Conservation (phyloP, 345 rosid species). For the Carallia brachiata region DNA sequence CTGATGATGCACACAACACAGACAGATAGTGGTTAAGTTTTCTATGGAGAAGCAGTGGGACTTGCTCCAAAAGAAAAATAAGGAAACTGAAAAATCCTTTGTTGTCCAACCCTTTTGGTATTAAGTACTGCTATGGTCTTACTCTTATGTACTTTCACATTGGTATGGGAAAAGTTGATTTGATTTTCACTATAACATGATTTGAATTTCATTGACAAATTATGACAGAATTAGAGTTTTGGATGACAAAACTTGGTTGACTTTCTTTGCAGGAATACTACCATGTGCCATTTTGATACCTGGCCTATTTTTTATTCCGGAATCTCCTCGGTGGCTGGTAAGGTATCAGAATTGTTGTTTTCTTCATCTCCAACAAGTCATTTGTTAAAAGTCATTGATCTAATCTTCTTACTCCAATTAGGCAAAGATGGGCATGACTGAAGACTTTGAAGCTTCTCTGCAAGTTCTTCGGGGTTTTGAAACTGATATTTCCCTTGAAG, state of each 20-base stretch:
- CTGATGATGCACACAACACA: background rate
- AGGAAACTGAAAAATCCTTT: background rate
- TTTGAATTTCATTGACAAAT: conserved; percentile 4
- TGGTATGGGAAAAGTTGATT: too few relatives aligned
- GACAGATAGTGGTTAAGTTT: background rate
- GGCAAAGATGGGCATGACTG: conserved; percentile 99
- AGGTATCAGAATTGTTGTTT: conserved; percentile 18
- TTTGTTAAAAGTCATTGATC: conserved; percentile 15
- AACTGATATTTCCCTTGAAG: conserved; percentile 86
- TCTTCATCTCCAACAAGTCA: conserved; percentile 1
- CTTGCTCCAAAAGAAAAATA: background rate
- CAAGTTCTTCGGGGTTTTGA: conserved; percentile 99
- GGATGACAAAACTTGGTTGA: conserved; percentile 3
- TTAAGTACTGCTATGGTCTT: background rate
- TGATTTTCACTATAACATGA: background rate
- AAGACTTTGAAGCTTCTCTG: conserved; percentile 93
- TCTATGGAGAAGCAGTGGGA: background rate
- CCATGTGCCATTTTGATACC: conserved; percentile 87
- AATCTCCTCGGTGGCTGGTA: conserved; percentile 99
- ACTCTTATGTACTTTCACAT: background rate
- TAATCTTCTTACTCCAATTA: conserved; percentile 25
- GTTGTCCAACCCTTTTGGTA: background rate
- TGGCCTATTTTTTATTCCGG: conserved; percentile 94
- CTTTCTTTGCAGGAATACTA: conserved; percentile 61
- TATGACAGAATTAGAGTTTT: background rate